Evolutionary conservation across 1,284 basidiomycete species (phyloP).

Genomic region (Leucoagaricus sp.): DNA sequence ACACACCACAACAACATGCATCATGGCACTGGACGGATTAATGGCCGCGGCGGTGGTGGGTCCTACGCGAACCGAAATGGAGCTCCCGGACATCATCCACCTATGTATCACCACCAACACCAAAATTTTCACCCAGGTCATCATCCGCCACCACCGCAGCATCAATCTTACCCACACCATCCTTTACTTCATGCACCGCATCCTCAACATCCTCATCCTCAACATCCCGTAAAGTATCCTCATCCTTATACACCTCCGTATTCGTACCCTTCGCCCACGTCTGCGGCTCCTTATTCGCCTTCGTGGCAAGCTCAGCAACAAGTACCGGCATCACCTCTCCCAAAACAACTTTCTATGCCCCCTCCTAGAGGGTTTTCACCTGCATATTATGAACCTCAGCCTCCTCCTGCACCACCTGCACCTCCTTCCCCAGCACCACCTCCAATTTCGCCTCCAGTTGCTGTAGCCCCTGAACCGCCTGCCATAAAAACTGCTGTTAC

Average conservation of each 20-base stretch:
- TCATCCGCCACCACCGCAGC: constrained; percentile 9
- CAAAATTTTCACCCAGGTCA: constrained; percentile 14
- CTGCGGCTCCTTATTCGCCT: constrained; percentile 29
- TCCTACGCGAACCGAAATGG: constrained; percentile 19
- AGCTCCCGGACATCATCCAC: constrained; percentile 13
- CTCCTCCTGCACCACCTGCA: background rate
- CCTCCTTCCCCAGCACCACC: constrained; percentile 16
- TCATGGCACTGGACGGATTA: constrained; percentile 25
- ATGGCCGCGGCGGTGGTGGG: constrained; percentile 21
- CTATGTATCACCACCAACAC: constrained; percentile 17
- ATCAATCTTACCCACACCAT: constrained; percentile 17
- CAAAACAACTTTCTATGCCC: constrained; percentile 40
- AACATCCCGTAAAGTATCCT: constrained; percentile 24
- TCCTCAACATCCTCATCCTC: constrained; percentile 17
- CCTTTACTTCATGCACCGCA: constrained; percentile 17
- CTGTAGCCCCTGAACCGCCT: background rate
- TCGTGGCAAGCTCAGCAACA: constrained; percentile 38
- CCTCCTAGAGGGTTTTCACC: constrained; percentile 26
- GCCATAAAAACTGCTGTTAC: background rate
- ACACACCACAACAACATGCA: constrained; percentile 21
- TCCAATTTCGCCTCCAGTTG: constrained; percentile 5
- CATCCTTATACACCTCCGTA: constrained; percentile 28
- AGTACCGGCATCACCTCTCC: constrained; percentile 35
- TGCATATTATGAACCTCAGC: constrained; percentile 23
- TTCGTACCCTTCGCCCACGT: constrained; percentile 28